Evolutionary conservation across 345 rosid species (phyloP), one percentile per base, ranked within the genome.

Genomic region (Bruguiera parviflora): DNA sequence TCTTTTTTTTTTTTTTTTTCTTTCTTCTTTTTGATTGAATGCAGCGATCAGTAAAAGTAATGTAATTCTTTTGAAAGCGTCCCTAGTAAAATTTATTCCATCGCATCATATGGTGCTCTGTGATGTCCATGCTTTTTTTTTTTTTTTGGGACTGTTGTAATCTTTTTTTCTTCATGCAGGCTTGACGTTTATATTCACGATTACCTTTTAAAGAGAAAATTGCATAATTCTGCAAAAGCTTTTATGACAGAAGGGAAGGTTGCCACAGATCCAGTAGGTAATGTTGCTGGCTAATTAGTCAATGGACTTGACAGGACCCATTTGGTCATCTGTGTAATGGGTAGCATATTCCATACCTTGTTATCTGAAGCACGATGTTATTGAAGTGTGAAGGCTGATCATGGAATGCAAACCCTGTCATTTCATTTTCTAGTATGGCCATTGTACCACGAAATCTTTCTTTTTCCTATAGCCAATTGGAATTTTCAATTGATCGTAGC

Each of bases 121-220:
- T 27, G 27, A 43, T 55, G 29, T 61, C 31, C 21, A 39, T 25
- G 20, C 39, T 2, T n/a, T 43, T n/a, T 19, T 18, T 11, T 20
- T 5, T 32, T 51, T 68, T 16, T 33, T n/a, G n/a, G 37, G 9
- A 55, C 58, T 32, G 49, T 33, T 56, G 32, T 24, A 58, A 7
- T 18, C 24, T 9, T 69, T 9, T 69, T 51, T 35, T 68, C 28
- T 35, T 53, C 33, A 49, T 73, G 13, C 66, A 88, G 89, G 88
- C 94, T 88, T 68, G 94, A 86, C 73, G 91, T 88, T 21, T 88
- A 88, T 71, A 88, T 88, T 75, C 83, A 86, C 58, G 94, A 88
- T 80, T 88, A 88, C 65, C 70, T 88, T 71, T 66, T 88, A 77
- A 88, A 88, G 80, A 83, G 86, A 61, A 88, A 88, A 71, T 78